A percentile compares a stretch with the other conserved stretches of the same genome.
Evolutionary conservation across 192 early-diverging fungal species (phyloP).

Genomic region (Backusella westeae): DNA sequence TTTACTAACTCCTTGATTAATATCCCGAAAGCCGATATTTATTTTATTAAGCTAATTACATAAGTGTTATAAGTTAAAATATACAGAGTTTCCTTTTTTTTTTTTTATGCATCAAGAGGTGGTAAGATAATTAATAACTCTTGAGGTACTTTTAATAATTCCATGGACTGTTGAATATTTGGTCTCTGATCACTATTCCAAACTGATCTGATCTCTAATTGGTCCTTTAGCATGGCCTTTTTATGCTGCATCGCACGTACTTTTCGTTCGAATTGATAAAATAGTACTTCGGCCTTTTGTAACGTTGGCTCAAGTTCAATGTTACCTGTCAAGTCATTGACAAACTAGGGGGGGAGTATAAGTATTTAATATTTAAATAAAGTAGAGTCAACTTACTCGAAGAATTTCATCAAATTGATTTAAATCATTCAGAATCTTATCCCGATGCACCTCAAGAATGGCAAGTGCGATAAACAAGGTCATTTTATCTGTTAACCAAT

Average conservation of each 20-base stretch:
- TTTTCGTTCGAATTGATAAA: conserved; percentile 53
- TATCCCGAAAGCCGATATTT: too few relatives aligned
- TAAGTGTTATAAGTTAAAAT: neutral
- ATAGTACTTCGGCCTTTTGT: conserved; percentile 71
- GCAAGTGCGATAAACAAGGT: conserved; percentile 91
- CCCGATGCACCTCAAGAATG: conserved; percentile 80
- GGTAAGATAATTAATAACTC: neutral
- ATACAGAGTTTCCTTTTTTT: neutral
- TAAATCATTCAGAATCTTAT: conserved; percentile 72
- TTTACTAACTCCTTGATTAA: too few relatives aligned
- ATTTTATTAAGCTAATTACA: neutral
- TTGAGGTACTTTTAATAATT: neutral
- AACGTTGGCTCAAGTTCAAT: conserved; percentile 70
- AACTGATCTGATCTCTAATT: conserved; percentile 20
- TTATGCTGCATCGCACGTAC: conserved; percentile 44
- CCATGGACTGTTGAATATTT: neutral
- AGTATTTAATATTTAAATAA: too few relatives aligned
- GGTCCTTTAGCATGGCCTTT: conserved; percentile 14
- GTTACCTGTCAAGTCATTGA: conserved; percentile 80
- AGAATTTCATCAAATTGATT: conserved; percentile 88
- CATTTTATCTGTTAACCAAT: conserved; percentile 73
- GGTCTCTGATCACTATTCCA: conserved; percentile 26
- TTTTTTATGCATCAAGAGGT: neutral
- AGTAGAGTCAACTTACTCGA: conserved; percentile 49
- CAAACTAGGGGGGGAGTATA: conserved; percentile 49